Evolutionary conservation across 768 basidiomycete genomes (phyloP), one percentile per base, ranked within the genome.

Genomic region (Tylopilus subfusipes): DNA sequence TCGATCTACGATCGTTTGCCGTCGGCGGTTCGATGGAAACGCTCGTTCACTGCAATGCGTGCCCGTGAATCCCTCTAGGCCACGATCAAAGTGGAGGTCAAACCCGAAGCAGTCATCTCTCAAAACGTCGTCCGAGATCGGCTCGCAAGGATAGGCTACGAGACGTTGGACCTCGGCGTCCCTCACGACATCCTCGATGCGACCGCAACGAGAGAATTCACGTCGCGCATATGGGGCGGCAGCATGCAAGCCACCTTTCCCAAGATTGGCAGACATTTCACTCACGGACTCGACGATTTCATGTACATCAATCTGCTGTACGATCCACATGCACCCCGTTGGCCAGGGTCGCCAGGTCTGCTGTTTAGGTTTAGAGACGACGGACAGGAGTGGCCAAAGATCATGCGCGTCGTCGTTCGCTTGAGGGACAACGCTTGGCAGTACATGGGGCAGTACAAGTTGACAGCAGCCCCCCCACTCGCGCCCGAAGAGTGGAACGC

Each of bases 401-500:
- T 53, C 39, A 53, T 63, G 44, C 56, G 52, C 19, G 34, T 52
- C 40, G 25, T 66, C 38, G 52, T 63, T 5, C 53, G 58, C 42
- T 29, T 50, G 55, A 43, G 45, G 43, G 10, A 22, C 18, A 45
- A 50, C 3, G 24, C 11, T 21, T 56, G 55, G 53, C 52, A 56
- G 39, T 40, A 64, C 25, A 54, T 52, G 55, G 54, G 54, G 0
- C 60, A 63, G 36, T 63, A 60, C 57, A 45, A 54, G 24, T 31
- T 56, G 46, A 58, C 48, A 21, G 48, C 49, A 14, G 40, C 52
- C 11, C 54, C 56, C 7, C 52, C 52, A 5, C 47, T 57, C 31
- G 42, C 45, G 5, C 21, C 21, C 5, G 36, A 46, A 10, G 56
- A 58, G 38, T 60, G 61, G 48, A 48, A 48, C 2, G 42, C 45